Conservation (phyloP, 768 basidiomycete species). For the Cantharellus cinnabarinus region DNA sequence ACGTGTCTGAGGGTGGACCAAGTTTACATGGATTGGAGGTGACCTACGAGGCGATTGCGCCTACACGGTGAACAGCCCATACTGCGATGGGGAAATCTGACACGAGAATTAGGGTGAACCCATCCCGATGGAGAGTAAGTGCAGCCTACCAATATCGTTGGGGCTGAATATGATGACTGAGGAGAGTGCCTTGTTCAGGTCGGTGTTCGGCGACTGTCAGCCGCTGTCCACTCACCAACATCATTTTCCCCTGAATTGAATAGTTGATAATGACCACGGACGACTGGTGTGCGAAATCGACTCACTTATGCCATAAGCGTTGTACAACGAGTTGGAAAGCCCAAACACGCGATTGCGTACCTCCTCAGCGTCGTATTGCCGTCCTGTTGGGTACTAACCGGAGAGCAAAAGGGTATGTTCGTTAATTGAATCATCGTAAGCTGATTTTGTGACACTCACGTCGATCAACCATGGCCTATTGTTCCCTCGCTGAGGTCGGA, state of each 20-base stretch:
- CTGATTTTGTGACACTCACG: not conserved
- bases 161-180: constrained; percentile 7
- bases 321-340: constrained; percentile 10
- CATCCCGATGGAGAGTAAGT: not conserved
- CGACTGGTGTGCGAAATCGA: not conserved
- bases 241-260: constrained; percentile 7
- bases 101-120: not conserved
- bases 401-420: not conserved
- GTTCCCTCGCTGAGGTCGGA: constrained; percentile 7
- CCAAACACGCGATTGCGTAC: constrained; percentile 7
- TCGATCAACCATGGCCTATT: constrained; percentile 9
- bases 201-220: not conserved
- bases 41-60: constrained; percentile 10
- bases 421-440: not conserved
- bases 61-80: constrained; percentile 11
- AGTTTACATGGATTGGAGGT: not conserved
- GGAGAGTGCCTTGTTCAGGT: not conserved
- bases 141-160: constrained; percentile 5
- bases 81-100: constrained; percentile 11
- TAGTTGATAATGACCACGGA: not conserved
- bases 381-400: not conserved
- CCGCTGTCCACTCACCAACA: constrained; percentile 7
- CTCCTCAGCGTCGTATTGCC: constrained; percentile 7
- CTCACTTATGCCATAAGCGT: constrained; percentile 5
- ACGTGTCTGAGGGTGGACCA: no score